Base-by-base conservation (phyloP, 148 eudicot genomes). In the Heliamphora exappendiculata region DNA sequence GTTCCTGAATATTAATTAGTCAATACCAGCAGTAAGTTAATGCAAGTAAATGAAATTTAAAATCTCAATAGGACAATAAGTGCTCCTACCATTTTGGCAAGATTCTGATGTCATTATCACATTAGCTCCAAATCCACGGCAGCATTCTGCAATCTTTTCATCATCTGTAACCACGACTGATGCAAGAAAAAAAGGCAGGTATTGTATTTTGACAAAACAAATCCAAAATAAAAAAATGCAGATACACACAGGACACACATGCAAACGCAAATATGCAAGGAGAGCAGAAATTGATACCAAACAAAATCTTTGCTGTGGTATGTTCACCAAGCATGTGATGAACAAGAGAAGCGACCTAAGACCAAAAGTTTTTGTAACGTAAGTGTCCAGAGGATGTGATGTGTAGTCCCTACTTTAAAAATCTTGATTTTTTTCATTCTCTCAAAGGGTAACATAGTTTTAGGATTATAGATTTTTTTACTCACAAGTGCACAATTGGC, bases 91-190 rank as follows among this genome's bases (percentile, higher is more conserved):
- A 85, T 94, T 94, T 81, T 80, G 84, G 74, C 97, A 92, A 74
- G 98, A 90, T 80, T 90, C 96, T 59, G 96, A 89, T 72, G 98
- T 94, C 93, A 94, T 94, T 68, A 92, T 85, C 82, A 94, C 98
- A 82, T 92, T 97, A 75, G 97, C 97, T 70, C 98, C 98, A 86
- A 92, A 92, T 79, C 87, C 91, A 78, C 88, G 86, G 83, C 97
- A 94, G 76, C 97, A 92, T 42, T 86, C 89, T 50, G 97, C 97
- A 83, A 92, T 92, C 85, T 89, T 92, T 28, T 92, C 91, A 87
- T 94, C 96, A 84, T 94, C 98, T 26, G 97, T 94, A 42, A 96
- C 98, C 83, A 94, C 97, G 86, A 94, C 98, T 92, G 82, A 17
- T 53, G 57, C 22, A 19, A 53, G 57, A 53, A 12, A 20, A 20